These are phyloP conservation scores for Fusarium musae DNA, from an alignment of 2,329 filamentous ascomycete species.

Conservation along the genomic window DNA sequence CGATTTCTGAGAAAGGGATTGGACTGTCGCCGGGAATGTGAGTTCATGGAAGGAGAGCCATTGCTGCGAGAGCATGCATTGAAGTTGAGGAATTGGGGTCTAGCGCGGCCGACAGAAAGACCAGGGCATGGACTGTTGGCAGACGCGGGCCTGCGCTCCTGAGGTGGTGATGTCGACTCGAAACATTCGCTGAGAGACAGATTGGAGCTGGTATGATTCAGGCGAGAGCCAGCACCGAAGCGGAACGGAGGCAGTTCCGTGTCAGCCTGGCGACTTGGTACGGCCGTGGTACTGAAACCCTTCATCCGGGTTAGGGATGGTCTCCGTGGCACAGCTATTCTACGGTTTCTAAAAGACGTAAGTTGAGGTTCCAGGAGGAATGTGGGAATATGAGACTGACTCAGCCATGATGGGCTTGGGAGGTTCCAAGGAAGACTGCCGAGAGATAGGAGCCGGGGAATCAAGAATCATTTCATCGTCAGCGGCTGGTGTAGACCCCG, in stretches of 20 bases:
- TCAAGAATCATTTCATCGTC: conserved; percentile 65
- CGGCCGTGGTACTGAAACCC: conserved; percentile 74
- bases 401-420: conserved; percentile 62
- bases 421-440: conserved; percentile 60
- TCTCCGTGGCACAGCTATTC: conserved; percentile 75
- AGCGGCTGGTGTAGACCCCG: conserved; percentile 60
- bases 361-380: conserved; percentile 35
- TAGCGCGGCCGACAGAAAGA: conserved; percentile 69
- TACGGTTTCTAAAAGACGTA: conserved; percentile 61
- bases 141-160: conserved; percentile 71
- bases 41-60: conserved; percentile 76
- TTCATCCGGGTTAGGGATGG: conserved; percentile 81
- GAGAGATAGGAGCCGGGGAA: conserved; percentile 63
- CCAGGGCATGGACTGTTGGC: conserved; percentile 68
- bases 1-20: conserved; percentile 80
- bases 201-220: conserved; percentile 46
- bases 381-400: conserved; percentile 55
- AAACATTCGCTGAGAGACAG: conserved; percentile 85
- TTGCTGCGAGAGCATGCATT: conserved; percentile 67
- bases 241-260: conserved; percentile 77
- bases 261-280: conserved; percentile 71
- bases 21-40: conserved; percentile 76
- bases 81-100: conserved; percentile 72
- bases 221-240: conserved; percentile 65
- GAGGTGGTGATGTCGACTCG: conserved; percentile 76